Conservation (phyloP, 441 rosid species). For the Rhodomyrtus psidioides region DNA sequence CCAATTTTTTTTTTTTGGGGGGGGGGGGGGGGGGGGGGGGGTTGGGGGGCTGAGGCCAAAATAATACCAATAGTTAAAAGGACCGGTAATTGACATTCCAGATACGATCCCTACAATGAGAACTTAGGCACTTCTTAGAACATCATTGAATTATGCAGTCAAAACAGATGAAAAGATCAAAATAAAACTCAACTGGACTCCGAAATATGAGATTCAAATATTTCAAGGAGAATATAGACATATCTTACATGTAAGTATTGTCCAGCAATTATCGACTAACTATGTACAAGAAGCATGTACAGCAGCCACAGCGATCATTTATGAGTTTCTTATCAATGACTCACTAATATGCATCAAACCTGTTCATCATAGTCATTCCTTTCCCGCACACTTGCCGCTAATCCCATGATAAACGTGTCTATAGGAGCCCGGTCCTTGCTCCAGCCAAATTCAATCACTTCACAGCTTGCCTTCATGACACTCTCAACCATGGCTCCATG, state of each 20-base stretch:
- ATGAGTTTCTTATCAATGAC: background rate
- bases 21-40: no score
- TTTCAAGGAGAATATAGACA: background rate
- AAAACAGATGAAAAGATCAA: background rate
- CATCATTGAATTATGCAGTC: background rate
- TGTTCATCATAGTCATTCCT: constrained; percentile 86
- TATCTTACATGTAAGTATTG: background rate
- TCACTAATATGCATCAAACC: constrained; percentile 30
- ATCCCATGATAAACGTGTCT: constrained; percentile 89
- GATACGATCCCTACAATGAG: background rate
- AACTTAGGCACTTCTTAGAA: background rate
- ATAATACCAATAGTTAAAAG: no score
- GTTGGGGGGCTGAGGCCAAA: no score
- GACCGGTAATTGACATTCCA: no score
- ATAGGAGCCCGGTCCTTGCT: constrained; percentile 90
- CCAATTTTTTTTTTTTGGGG: no score
- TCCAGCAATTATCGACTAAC: background rate
- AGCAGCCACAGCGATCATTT: background rate
- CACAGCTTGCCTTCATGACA: constrained; percentile 70
- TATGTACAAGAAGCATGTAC: background rate
- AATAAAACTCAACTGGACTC: background rate
- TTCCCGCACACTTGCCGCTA: constrained; percentile 86
- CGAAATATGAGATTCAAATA: background rate
- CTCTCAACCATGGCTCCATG: constrained; percentile 82
- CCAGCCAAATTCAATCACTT: constrained; percentile 94